Conservation (phyloP, 805 yeast genomes). For the Starmerella vaccinii region DNA sequence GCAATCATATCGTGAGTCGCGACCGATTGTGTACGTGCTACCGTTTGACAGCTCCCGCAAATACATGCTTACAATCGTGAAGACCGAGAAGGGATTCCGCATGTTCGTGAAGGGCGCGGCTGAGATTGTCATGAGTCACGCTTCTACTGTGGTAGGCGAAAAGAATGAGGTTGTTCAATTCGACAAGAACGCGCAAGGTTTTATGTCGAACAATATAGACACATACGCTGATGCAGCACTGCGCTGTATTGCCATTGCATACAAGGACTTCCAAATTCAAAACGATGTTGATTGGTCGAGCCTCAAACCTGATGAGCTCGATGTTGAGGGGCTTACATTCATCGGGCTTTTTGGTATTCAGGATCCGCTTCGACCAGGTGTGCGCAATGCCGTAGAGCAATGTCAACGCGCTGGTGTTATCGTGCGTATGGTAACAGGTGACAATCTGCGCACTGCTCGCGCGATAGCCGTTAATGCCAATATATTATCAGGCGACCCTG, state of each 20-base stretch:
- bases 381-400: conserved; percentile 72
- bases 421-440: conserved; percentile 98
- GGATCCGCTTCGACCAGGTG: conserved; percentile 89
- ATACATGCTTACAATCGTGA: conserved; percentile 77
- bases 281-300: conserved; percentile 14
- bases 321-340: conserved; percentile 36
- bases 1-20: conserved; percentile 38
- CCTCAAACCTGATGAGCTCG: conserved; percentile 21
- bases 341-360: conserved; percentile 84
- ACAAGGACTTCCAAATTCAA: conserved; percentile 43
- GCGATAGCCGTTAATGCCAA: conserved; percentile 85
- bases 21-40: conserved; percentile 52
- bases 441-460: conserved; percentile 78
- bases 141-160: conserved; percentile 32
- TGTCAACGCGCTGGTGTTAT: conserved; percentile 88
- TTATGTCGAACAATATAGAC: conserved; percentile 38
- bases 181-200: conserved; percentile 27
- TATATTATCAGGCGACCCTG: conserved; percentile 41
- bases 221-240: conserved; percentile 67
- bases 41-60: conserved; percentile 90
- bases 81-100: conserved; percentile 41
- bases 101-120: conserved; percentile 88
- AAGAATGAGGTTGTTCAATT: conserved; percentile 7
- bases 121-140: conserved; percentile 62
- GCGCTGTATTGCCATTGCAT: conserved; percentile 82